Conservation (phyloP, 108 stramenopile species). For the Fragilaria radians region DNA sequence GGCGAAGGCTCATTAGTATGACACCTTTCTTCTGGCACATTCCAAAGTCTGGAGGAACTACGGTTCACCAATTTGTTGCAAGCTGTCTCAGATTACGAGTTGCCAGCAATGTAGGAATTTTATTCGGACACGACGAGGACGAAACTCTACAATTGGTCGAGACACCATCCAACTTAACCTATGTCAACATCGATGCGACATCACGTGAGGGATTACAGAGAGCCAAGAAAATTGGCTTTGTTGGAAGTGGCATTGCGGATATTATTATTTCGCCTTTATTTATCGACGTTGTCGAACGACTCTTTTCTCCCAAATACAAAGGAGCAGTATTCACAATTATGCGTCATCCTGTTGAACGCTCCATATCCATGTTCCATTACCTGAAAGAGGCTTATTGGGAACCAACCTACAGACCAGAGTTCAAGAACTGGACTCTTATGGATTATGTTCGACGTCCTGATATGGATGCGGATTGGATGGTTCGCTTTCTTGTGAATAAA, state of each 20-base stretch:
- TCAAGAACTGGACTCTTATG: constrained; percentile 18
- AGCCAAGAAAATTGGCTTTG: constrained; percentile 36
- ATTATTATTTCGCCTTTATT: constrained; percentile 23
- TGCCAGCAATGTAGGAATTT: too few species aligned
- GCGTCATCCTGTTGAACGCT: constrained; percentile 35
- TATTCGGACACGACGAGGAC: too few species aligned
- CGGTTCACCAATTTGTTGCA: too few species aligned
- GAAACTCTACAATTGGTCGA: too few species aligned
- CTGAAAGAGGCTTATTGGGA: constrained; percentile 34
- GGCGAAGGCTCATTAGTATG: too few species aligned
- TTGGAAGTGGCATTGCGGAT: constrained; percentile 24
- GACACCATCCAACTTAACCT: too few species aligned
- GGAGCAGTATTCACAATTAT: constrained; percentile 2
- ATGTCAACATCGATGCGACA: constrained; percentile 42
- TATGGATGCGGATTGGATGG: constrained; percentile 39
- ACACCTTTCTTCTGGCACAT: too few species aligned
- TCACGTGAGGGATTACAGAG: constrained; percentile 23
- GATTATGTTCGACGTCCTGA: constrained; percentile 19
- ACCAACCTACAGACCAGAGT: constrained; percentile 28
- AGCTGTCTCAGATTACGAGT: too few species aligned
- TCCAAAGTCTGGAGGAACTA: too few species aligned
- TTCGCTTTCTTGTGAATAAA: constrained; percentile 18
- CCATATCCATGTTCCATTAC: constrained; percentile 37
- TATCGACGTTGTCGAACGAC: constrained; percentile 15
- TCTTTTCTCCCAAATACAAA: constrained; percentile 25